Conservation (phyloP, 2,329 filamentous ascomycete species). For the Sphaerulina musiva region DNA sequence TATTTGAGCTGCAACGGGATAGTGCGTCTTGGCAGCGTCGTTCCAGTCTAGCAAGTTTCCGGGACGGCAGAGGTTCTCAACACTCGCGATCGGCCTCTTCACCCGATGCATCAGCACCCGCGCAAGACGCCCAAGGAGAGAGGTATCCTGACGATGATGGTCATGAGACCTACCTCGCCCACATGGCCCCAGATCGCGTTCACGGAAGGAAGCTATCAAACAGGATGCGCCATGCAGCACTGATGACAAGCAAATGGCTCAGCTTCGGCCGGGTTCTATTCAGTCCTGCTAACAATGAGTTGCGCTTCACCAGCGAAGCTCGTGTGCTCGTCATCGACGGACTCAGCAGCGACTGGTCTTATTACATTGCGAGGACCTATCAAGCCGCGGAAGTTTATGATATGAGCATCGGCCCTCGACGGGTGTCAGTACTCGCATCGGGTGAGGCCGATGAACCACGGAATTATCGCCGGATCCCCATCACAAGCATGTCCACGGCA, state of each 20-base stretch:
- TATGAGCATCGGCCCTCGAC: constrained; percentile 21
- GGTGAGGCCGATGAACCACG: constrained; percentile 32
- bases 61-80: constrained; percentile 24
- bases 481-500: constrained; percentile 54
- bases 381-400: constrained; percentile 70
- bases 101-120: constrained; percentile 17
- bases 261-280: constrained; percentile 79
- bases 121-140: neutral
- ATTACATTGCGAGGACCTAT: constrained; percentile 76
- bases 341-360: constrained; percentile 85
- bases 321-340: constrained; percentile 73
- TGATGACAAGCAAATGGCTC: constrained; percentile 83
- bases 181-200: neutral
- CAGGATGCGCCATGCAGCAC: constrained; percentile 66
- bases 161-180: neutral
- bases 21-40: constrained; percentile 10
- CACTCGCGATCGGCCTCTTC: constrained; percentile 30
- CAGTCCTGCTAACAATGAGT: constrained; percentile 68
- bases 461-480: constrained; percentile 71
- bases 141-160: neutral
- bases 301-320: constrained; percentile 53
- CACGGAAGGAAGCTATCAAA: neutral
- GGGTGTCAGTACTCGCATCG: constrained; percentile 12
- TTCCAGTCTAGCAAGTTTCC: constrained; percentile 4
- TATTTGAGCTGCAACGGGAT: constrained; percentile 2